Conservation (phyloP, 805 yeast genomes). For the Pichia nakasei region DNA sequence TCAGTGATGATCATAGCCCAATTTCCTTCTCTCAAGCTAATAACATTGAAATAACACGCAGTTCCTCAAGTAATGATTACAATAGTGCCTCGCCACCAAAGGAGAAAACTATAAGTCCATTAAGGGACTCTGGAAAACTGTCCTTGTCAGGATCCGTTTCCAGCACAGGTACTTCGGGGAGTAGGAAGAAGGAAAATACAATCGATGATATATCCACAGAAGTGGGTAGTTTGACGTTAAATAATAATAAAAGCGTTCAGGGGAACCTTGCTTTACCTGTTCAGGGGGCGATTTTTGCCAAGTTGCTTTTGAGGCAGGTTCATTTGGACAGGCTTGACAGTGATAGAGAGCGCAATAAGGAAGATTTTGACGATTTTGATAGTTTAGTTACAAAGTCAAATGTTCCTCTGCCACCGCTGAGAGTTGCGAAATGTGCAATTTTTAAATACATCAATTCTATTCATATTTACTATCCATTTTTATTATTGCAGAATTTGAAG, state of each 20-base stretch:
- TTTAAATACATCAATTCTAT: conserved; percentile 13
- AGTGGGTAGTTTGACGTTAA: conserved; percentile 19
- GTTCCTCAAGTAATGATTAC: not conserved
- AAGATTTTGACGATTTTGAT: conserved; percentile 15
- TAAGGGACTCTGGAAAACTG: not conserved
- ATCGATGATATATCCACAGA: conserved; percentile 20
- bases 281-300: conserved; percentile 18
- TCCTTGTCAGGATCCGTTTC: not conserved
- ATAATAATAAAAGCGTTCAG: conserved; percentile 8
- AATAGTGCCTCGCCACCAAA: not conserved
- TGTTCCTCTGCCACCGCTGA: conserved; percentile 16
- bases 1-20: not conserved
- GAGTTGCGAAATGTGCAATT: conserved; percentile 11
- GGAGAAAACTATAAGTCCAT: too few relatives aligned
- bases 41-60: too few relatives aligned
- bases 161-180: not conserved
- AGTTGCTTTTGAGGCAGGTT: conserved; percentile 15
- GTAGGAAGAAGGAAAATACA: conserved; percentile 3
- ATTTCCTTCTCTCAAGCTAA: not conserved
- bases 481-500: conserved; percentile 12
- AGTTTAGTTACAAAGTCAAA: conserved; percentile 10
- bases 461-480: conserved; percentile 17
- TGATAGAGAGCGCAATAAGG: not conserved
- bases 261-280: conserved; percentile 13
- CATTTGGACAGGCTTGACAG: conserved; percentile 11